Evolutionary conservation across 2,329 filamentous ascomycete genomes (phyloP).

Genomic region (Calonectria pauciramosa): DNA sequence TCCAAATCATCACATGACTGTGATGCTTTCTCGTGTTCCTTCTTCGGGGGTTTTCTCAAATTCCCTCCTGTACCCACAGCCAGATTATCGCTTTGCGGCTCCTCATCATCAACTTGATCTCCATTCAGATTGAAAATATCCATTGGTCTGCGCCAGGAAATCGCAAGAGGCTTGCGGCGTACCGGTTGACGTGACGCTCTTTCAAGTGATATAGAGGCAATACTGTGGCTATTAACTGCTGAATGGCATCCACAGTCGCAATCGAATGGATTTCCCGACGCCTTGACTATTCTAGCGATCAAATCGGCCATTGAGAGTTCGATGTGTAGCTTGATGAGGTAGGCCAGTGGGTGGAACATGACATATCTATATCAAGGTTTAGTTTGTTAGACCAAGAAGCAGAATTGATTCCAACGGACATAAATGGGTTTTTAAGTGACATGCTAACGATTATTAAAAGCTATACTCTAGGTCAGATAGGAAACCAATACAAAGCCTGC

Average conservation of each 20-base stretch:
- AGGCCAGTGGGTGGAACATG: conserved; percentile 43
- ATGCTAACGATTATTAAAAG: conserved; percentile 40
- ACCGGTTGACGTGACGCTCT: background rate
- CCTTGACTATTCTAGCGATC: conserved; percentile 44
- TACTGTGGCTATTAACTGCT: background rate
- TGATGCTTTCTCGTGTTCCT: background rate
- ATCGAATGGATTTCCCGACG: conserved; percentile 31
- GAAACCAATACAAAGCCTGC: background rate
- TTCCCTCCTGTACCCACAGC: background rate
- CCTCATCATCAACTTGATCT: background rate
- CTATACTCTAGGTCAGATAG: conserved; percentile 16
- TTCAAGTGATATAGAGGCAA: background rate
- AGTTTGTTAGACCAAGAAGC: background rate
- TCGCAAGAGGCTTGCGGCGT: background rate
- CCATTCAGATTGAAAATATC: background rate
- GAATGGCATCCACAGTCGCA: conserved; percentile 38
- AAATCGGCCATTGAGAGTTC: conserved; percentile 45
- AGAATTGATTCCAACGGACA: conserved; percentile 24
- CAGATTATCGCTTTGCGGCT: background rate
- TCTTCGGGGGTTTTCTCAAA: background rate
- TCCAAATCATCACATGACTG: background rate
- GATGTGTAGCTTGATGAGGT: conserved; percentile 44
- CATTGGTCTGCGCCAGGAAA: background rate
- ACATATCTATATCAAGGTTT: conserved; percentile 32
- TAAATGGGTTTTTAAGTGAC: conserved; percentile 38